Evolutionary conservation across 2,329 filamentous ascomycete species (phyloP).

Genomic region (Aspergillus sp.): DNA sequence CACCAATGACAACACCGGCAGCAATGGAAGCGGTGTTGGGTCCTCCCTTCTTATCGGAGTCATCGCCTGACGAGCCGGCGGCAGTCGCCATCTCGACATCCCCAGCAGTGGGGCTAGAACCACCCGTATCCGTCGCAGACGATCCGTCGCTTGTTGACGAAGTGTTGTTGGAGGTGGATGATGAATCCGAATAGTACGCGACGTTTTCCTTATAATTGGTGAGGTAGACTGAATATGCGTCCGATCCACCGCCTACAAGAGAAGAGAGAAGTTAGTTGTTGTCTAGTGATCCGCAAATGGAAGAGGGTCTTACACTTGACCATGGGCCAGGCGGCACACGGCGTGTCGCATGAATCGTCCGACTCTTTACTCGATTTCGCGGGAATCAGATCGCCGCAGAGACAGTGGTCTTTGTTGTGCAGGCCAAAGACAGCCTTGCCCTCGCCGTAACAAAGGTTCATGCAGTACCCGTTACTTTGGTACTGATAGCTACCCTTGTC

Average conservation of each 20-base stretch:
- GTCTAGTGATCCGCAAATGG: background rate
- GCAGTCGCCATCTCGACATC: constrained; percentile 39
- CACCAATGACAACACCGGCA: constrained; percentile 81
- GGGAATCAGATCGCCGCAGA: constrained; percentile 71
- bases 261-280: constrained; percentile 22
- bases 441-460: constrained; percentile 49
- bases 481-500: constrained; percentile 52
- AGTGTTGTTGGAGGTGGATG: constrained; percentile 34
- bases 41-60: constrained; percentile 25
- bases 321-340: constrained; percentile 62
- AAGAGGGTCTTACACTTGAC: constrained; percentile 62
- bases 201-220: constrained; percentile 49
- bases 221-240: constrained; percentile 52
- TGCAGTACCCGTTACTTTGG: constrained; percentile 58
- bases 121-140: constrained; percentile 29
- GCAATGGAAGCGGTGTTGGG: constrained; percentile 82
- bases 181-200: constrained; percentile 16
- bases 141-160: constrained; percentile 25
- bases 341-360: constrained; percentile 61
- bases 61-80: constrained; percentile 25
- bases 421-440: constrained; percentile 63
- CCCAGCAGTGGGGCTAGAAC: constrained; percentile 21
- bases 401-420: constrained; percentile 64
- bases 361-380: constrained; percentile 53
- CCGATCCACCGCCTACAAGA: constrained; percentile 57